Base-by-base conservation (phyloP, 768 basidiomycete genomes). In the Suillus tomentosus region DNA sequence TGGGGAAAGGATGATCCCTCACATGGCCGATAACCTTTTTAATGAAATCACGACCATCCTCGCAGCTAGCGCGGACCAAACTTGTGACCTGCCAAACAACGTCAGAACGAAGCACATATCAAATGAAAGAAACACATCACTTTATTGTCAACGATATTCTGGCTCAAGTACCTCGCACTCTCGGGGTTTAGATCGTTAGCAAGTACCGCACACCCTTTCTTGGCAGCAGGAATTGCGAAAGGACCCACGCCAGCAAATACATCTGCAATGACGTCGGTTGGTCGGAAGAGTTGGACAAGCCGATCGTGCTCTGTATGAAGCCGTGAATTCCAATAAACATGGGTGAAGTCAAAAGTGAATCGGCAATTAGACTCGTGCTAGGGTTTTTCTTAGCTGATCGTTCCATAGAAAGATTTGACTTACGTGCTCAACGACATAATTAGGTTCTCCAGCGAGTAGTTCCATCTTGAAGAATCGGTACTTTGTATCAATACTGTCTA, bases 381-480 rank as follows among this genome's bases (percentile, higher is more conserved):
- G 17, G 3, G 6, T 24, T 10, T 42, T 27, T 42, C 24, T 55
- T 47, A 66, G 39, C 22, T 57, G 40, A 17, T 22, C 17, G 42
- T 70, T 5, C 62, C 58, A 57, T 3, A 47, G 5, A 60, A 13
- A 40, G 34, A 43, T 22, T 53, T 37, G n/a, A 55, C 2, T 13
- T 48, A 96, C 96, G 77, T 94, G 91, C 70, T 91, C 86, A 6
- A 98, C 95, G 27, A 95, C 69, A 73, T 89, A 95, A 70, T 97
- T 84, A 1, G 88, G 84, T 64, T 96, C 91, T 1, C 97, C 97
- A 0, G 96, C 97, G 47, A 99, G 80, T 7, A 99, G 80, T 70
- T 99, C 97, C 97, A 99, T 99, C 69, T 91, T 83, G 75, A 99
- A 99, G 67, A 95, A 90, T 22, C 97, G 88, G 74, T 95, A 99